phyloP scores from a whole-genome alignment of 2,329 filamentous ascomycete species.

The Phaeosphaeria sp. region DNA sequence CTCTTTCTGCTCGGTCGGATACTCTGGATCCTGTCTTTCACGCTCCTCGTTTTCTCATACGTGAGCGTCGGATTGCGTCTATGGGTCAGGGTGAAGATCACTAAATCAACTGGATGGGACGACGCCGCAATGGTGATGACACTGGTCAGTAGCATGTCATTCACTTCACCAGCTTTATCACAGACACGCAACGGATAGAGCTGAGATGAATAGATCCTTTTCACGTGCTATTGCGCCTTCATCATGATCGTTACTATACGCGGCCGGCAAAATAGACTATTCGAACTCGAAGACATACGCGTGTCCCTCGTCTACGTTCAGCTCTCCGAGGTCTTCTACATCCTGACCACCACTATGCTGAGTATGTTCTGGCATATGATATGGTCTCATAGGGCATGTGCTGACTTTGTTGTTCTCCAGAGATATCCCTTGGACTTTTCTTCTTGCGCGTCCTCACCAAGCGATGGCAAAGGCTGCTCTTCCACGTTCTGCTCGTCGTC shows the following conservation, averaged over 20 bases:
- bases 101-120: slow-evolving; percentile 44
- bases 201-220: slow-evolving; percentile 23
- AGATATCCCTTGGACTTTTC: slow-evolving; percentile 49
- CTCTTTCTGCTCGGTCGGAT: slow-evolving; percentile 26
- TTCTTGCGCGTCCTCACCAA: slow-evolving; percentile 44
- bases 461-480: slow-evolving; percentile 37
- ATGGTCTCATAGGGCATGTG: not conserved
- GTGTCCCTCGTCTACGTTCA: slow-evolving; percentile 36
- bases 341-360: slow-evolving; percentile 56
- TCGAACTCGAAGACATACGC: slow-evolving; percentile 17
- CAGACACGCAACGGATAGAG: not conserved
- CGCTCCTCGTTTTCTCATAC: slow-evolving; percentile 37
- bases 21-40: slow-evolving; percentile 28
- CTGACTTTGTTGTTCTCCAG: not conserved
- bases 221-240: slow-evolving; percentile 37
- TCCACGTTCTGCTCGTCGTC: slow-evolving; percentile 29
- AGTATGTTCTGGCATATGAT: slow-evolving; percentile 21
- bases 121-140: slow-evolving; percentile 41
- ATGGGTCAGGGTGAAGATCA: slow-evolving; percentile 43
- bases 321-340: slow-evolving; percentile 59
- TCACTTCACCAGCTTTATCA: not conserved
- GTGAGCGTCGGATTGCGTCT: slow-evolving; percentile 38
- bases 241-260: slow-evolving; percentile 28
- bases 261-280: slow-evolving; percentile 13
- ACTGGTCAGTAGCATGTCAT: slow-evolving; percentile 20